These are phyloP conservation scores for Senna tora DNA, from an alignment of 306 rosid species.

Conservation along the genomic window DNA sequence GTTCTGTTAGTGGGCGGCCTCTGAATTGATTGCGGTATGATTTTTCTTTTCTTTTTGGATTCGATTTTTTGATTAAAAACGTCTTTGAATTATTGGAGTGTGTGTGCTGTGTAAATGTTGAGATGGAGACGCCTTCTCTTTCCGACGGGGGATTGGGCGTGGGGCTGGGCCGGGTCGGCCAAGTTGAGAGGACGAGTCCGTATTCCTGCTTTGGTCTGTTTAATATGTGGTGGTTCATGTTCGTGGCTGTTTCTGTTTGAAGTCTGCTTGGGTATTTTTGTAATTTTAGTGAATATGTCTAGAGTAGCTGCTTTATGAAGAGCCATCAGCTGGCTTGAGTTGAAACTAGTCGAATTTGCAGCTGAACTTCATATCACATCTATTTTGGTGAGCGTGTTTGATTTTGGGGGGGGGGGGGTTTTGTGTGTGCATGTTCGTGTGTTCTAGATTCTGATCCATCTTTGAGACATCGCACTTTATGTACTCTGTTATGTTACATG, in stretches of 20 bases:
- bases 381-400: constrained; percentile 26
- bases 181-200: background rate
- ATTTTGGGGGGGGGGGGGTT: background rate
- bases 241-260: background rate
- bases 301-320: background rate
- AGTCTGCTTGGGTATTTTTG: background rate
- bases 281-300: background rate
- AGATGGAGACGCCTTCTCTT: background rate
- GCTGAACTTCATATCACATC: background rate
- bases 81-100: background rate
- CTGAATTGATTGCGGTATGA: background rate
- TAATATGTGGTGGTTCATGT: background rate
- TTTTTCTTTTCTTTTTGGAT: no score
- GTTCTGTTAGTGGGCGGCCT: background rate
- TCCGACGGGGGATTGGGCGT: background rate
- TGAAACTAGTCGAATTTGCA: background rate
- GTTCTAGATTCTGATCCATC: constrained; percentile 9
- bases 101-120: background rate
- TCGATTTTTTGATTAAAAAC: constrained; percentile 2
- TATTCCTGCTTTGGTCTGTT: background rate
- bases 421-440: constrained; percentile 16
- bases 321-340: background rate
- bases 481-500: background rate
- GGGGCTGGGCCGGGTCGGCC: background rate
- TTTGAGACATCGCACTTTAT: constrained; percentile 3